Percentiles rank a stretch among this genome's conserved stretches.
These are phyloP conservation scores for Fusarium chaquense DNA, from an alignment of 2,329 filamentous ascomycete genomes.

Conservation along the genomic window DNA sequence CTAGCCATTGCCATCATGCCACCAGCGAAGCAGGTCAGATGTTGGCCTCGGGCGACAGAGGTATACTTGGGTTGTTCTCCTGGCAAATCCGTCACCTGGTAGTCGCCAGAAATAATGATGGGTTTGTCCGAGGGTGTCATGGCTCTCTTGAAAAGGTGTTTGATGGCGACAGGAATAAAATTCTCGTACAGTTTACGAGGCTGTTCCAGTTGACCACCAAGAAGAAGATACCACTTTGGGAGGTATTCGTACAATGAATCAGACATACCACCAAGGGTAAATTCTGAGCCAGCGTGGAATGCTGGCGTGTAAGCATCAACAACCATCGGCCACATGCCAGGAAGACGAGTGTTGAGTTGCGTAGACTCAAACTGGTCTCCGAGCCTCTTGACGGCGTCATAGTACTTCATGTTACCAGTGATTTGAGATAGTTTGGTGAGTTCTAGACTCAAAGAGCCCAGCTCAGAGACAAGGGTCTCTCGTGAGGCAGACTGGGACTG, in stretches of 20 bases:
- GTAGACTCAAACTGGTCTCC: slow-evolving; percentile 65
- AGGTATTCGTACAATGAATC: slow-evolving; percentile 76
- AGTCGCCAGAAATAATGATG: slow-evolving; percentile 72
- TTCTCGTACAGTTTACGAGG: slow-evolving; percentile 52
- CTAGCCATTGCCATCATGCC: slow-evolving; percentile 75
- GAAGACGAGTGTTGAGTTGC: slow-evolving; percentile 66
- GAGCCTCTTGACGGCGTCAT: slow-evolving; percentile 71
- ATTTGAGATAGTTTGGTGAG: slow-evolving; percentile 74
- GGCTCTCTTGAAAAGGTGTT: slow-evolving; percentile 75
- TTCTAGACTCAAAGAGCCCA: slow-evolving; percentile 70
- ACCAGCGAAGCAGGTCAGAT: slow-evolving; percentile 74
- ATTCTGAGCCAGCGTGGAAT: slow-evolving; percentile 56
- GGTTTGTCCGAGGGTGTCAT: slow-evolving; percentile 69
- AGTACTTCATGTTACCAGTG: slow-evolving; percentile 70
- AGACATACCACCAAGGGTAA: slow-evolving; percentile 67
- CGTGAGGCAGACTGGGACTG: slow-evolving; percentile 40
- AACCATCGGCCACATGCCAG: slow-evolving; percentile 72
- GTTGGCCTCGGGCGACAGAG: slow-evolving; percentile 60
- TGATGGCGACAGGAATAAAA: slow-evolving; percentile 60
- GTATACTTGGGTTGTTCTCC: slow-evolving; percentile 45
- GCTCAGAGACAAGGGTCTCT: slow-evolving; percentile 45
- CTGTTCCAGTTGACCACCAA: slow-evolving; percentile 65
- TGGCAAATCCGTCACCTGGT: slow-evolving; percentile 49
- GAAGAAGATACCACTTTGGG: slow-evolving; percentile 72
- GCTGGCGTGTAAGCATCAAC: slow-evolving; percentile 57